These are phyloP conservation scores for Mentha longifolia DNA, from an alignment of 257 asterid genomes.

Conservation along the genomic window DNA sequence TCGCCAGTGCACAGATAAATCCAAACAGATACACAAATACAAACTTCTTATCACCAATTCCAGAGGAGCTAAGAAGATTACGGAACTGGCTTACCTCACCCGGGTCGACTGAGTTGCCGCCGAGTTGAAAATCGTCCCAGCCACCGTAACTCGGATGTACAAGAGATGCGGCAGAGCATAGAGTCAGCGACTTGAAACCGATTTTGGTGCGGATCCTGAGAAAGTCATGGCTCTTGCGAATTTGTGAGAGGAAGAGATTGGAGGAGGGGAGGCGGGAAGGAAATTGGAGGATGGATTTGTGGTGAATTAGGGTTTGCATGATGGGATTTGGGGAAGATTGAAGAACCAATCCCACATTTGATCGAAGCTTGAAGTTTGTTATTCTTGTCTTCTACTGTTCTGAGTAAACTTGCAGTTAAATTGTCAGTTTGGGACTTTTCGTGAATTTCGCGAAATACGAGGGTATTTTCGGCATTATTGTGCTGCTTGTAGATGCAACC, in stretches of 20 bases:
- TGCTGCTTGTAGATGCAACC: too few relatives aligned
- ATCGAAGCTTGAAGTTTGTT: not conserved
- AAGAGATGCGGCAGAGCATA: conserved; percentile 50
- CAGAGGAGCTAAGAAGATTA: conserved; percentile 55
- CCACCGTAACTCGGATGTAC: conserved; percentile 63
- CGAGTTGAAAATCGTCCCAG: conserved; percentile 67
- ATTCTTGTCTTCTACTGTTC: not conserved
- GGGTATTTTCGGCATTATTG: not conserved
- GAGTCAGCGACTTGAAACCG: conserved; percentile 35
- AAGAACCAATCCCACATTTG: conserved; percentile 24
- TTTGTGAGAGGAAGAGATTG: conserved; percentile 30
- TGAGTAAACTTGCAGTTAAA: not conserved
- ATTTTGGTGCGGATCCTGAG: conserved; percentile 39
- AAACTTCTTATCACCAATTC: conserved; percentile 71
- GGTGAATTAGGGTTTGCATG: conserved; percentile 60
- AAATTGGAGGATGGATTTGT: conserved; percentile 38
- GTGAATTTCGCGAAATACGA: not conserved
- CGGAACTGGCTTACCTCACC: conserved; percentile 64
- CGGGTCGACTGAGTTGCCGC: conserved; percentile 43
- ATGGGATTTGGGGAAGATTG: conserved; percentile 35
- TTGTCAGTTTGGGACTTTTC: not conserved
- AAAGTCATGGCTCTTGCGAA: conserved; percentile 34
- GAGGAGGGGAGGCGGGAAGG: conserved; percentile 32
- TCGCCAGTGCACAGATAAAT: conserved; percentile 79
- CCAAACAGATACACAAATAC: conserved; percentile 78